phyloP scores from a whole-genome alignment of 352 stramenopile genomes.

The Sclerospora graminicola region DNA sequence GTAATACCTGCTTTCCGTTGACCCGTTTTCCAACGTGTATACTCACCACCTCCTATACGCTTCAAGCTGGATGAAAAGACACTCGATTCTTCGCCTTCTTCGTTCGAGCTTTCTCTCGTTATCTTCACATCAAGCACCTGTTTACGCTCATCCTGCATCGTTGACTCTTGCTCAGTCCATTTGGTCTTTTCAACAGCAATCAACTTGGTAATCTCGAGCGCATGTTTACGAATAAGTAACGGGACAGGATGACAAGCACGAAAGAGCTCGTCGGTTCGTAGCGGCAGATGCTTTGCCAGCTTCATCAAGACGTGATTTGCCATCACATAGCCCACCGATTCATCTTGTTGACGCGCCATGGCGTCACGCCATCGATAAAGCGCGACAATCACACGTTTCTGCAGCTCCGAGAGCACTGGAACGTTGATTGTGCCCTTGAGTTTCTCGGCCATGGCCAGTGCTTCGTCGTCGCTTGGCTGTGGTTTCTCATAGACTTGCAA shows the following conservation, averaged over 20 bases:
- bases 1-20: constrained; percentile 38
- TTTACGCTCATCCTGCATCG: constrained; percentile 4
- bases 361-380: constrained; percentile 75
- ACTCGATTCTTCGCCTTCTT: constrained; percentile 18
- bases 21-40: constrained; percentile 46
- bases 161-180: constrained; percentile 23
- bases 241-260: constrained; percentile 68
- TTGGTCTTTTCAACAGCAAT: constrained; percentile 46
- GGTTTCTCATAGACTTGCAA: constrained; percentile 82
- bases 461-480: constrained; percentile 34
- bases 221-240: constrained; percentile 64
- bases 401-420: constrained; percentile 41
- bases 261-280: constrained; percentile 65
- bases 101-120: constrained; percentile 28
- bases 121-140: constrained; percentile 1
- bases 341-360: constrained; percentile 56
- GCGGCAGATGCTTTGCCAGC: constrained; percentile 57
- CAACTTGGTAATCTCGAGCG: constrained; percentile 56
- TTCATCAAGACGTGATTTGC: constrained; percentile 83
- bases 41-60: constrained; percentile 34
- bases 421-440: constrained; percentile 64
- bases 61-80: constrained; percentile 15
- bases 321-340: constrained; percentile 71
- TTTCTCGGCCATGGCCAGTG: constrained; percentile 41
- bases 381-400: constrained; percentile 53